A percentile compares a stretch with the other conserved stretches of the same genome.
These are phyloP conservation scores for Phytophthora multivora DNA, from an alignment of 352 stramenopile species.

Conservation along the genomic window DNA sequence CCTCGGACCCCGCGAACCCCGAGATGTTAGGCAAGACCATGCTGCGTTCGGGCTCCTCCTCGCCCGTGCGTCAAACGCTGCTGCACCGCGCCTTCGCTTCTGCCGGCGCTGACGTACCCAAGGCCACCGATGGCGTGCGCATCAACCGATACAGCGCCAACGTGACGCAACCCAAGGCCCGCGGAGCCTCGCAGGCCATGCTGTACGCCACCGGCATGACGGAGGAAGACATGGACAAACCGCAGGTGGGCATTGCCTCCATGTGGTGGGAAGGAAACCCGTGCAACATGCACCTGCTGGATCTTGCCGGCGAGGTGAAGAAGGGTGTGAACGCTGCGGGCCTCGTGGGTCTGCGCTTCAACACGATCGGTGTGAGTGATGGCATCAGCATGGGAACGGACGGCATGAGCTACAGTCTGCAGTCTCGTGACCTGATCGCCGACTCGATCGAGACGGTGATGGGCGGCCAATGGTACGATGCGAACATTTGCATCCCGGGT, in stretches of 20 bases:
- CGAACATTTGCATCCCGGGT: constrained; percentile 96
- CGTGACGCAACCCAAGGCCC: constrained; percentile 95
- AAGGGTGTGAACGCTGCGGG: constrained; percentile 90
- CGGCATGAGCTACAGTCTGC: constrained; percentile 96
- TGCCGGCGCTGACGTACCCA: constrained; percentile 7
- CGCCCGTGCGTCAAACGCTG: constrained; percentile 25
- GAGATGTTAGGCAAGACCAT: constrained; percentile 43
- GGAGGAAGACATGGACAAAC: constrained; percentile 94
- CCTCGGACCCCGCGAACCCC: not conserved
- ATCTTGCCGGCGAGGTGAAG: constrained; percentile 95
- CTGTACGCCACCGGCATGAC: constrained; percentile 96
- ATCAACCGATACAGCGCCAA: constrained; percentile 90
- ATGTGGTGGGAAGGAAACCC: constrained; percentile 99
- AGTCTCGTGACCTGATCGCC: constrained; percentile 98
- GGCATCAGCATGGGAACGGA: constrained; percentile 97
- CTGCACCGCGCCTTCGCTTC: constrained; percentile 31
- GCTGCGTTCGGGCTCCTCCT: constrained; percentile 13
- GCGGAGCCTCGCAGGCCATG: constrained; percentile 98
- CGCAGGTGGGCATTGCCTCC: constrained; percentile 95
- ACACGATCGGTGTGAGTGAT: constrained; percentile 98
- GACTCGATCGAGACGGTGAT: constrained; percentile 99
- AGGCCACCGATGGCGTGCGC: constrained; percentile 25
- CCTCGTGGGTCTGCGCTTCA: constrained; percentile 96
- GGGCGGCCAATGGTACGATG: constrained; percentile 98
- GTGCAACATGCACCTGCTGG: constrained; percentile 99